Conservation (phyloP, 495 filamentous ascomycete genomes). For the Platismatia glauca region DNA sequence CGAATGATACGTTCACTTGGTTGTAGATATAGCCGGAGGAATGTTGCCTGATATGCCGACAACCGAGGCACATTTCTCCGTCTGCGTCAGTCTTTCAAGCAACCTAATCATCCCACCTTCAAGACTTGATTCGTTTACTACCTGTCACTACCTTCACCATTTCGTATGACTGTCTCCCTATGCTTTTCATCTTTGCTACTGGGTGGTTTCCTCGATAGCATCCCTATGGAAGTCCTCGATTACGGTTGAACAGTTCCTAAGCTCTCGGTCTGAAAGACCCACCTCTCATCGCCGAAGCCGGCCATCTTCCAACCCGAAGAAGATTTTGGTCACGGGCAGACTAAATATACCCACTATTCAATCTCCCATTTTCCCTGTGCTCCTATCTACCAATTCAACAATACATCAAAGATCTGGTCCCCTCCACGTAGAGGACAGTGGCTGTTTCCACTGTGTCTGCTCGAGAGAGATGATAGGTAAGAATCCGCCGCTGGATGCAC, state of each 20-base stretch:
- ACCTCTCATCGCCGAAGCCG: background rate
- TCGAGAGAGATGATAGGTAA: constrained; percentile 21
- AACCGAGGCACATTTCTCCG: background rate
- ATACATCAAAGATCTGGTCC: background rate
- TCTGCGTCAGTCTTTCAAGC: background rate
- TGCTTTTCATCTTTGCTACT: background rate
- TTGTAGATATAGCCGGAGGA: background rate
- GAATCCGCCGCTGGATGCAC: too few species aligned
- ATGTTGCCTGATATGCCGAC: background rate
- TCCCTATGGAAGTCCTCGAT: constrained; percentile 8
- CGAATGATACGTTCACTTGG: too few species aligned
- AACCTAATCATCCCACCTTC: background rate
- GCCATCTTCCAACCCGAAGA: background rate
- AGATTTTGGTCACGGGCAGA: background rate
- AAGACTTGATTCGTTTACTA: background rate
- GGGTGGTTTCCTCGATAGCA: background rate
- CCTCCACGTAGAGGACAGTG: background rate
- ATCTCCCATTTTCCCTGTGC: background rate
- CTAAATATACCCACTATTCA: background rate
- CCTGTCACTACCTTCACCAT: background rate
- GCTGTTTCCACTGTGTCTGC: background rate
- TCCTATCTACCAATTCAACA: background rate
- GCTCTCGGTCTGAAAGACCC: background rate
- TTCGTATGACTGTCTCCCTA: background rate
- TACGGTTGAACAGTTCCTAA: constrained; percentile 8